Conservation (phyloP, 2,329 filamentous ascomycete species). For the Proliferodiscus dingleyae region DNA sequence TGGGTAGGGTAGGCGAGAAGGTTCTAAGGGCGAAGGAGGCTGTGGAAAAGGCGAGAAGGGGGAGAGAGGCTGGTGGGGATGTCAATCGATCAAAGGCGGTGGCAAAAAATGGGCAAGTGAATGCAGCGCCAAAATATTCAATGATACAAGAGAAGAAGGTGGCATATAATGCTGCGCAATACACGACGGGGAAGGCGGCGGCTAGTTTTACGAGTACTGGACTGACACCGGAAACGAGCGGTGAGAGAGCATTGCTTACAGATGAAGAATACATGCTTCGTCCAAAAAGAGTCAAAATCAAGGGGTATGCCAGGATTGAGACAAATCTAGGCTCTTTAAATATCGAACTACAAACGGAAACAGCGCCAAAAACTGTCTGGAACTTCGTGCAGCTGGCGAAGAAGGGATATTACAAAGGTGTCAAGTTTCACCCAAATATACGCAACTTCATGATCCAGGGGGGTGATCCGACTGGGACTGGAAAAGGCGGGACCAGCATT, state of each 20-base stretch:
- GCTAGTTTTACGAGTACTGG: constrained; percentile 95
- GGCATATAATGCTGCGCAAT: constrained; percentile 79
- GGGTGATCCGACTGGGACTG: constrained; percentile 88
- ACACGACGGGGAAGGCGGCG: constrained; percentile 86
- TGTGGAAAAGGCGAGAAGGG: constrained; percentile 81
- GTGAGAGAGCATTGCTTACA: constrained; percentile 76
- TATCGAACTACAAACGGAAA: constrained; percentile 85
- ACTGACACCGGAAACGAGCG: constrained; percentile 84
- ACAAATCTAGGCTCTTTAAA: constrained; percentile 83
- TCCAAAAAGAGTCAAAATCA: constrained; percentile 80
- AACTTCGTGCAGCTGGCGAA: constrained; percentile 89
- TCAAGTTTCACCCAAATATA: constrained; percentile 90
- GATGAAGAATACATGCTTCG: constrained; percentile 97
- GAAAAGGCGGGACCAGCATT: constrained; percentile 80
- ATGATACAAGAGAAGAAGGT: constrained; percentile 53
- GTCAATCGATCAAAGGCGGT: constrained; percentile 45
- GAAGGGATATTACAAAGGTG: constrained; percentile 81
- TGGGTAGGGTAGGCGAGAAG: constrained; percentile 76
- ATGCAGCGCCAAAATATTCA: constrained; percentile 34
- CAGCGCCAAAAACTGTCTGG: constrained; percentile 90
- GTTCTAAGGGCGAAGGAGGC: constrained; percentile 88
- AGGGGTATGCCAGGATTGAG: constrained; percentile 85
- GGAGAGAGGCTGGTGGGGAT: constrained; percentile 58
- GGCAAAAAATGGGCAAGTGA: constrained; percentile 35
- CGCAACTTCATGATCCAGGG: constrained; percentile 97